Evolutionary conservation across 805 yeast genomes (phyloP), one percentile per base, ranked within the genome.

Genomic region (Starmerella geochares): DNA sequence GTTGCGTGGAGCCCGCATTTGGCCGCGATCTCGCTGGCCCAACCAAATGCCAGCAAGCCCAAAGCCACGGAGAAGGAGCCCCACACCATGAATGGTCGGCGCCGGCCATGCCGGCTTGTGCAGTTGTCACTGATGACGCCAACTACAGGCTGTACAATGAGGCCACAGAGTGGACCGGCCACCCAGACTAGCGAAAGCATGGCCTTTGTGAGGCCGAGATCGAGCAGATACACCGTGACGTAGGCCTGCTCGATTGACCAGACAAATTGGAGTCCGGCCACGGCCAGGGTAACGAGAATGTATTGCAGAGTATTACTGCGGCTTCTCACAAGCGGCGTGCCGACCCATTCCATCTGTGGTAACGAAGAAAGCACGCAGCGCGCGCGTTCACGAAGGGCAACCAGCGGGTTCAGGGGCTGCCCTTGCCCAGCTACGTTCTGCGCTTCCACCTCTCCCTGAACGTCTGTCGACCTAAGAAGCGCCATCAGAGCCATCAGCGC

Each of bases 161-260:
- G 70, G 0, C 84, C 84, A 13, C 80, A 74, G 14, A 78, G 57
- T 0, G 85, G 84, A 2, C 84, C 83, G 1, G 83, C 82, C 20
- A 79, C 70, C 85, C 84, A 79, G 3, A 79, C 73, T 41, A 79
- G 64, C 6, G 81, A 78, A 56, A 79, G 62, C 0, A 71, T 57
- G 20, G 75, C 71, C 56, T 77, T 78, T 2, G 82, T 73, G 43
- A 79, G 66, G 4, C 84, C 84, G n/a, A 79, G 63, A 0, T 80
- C 76, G n/a, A 78, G 62, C 14, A 79, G 60, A 56, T 73, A 78
- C 0, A 83, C 80, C 3, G 80, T 78, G 3, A 81, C 81, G 54
- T 78, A 79, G 4, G 80, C 72, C 58, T 79, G 79, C 61, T 79
- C 83, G 1, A 80, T 71, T 3, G 79, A 75, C 83, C 84, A 79